Evolutionary conservation across 2,329 filamentous ascomycete species (phyloP), one percentile per base, ranked within the genome.

Genomic region (Drechmeria coniospora): DNA sequence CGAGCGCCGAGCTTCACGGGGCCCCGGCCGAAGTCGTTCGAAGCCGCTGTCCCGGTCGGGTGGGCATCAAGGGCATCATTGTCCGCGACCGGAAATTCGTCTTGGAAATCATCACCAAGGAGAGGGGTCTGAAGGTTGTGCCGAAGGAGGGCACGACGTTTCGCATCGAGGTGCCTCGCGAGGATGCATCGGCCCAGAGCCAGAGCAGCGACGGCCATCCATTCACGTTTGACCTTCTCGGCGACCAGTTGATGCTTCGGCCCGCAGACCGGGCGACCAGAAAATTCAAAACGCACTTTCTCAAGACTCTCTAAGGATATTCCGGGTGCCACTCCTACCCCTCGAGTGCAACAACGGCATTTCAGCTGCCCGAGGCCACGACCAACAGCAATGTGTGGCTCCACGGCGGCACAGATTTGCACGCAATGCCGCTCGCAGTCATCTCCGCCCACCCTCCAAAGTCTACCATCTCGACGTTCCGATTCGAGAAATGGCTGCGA

Each of bases 81-180:
- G 73, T 94, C 22, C 74, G 81, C 48, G 90, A 98, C 56, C 77
- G 79, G 28, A 83, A 79, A 48, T 87, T 79, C 44, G 76, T 79
- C 2, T 81, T 95, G 52, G 80, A 92, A 50, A 57, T 98, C 35
- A 66, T 95, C 21, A 93, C 82, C 3, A 61, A 53, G 43, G 65
- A 63, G 39, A 66, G 86, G 53, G 59, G 65, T 38, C 44, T 90
- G 23, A 92, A 90, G 57, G 61, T 72, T 22, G 63, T 95, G 31
- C 87, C 90, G 4, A 98, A 98, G 49, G 84, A 92, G 47, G 77
- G 84, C 21, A 87, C 84, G 0, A 63, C 87, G 12, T 95, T 98
- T 43, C 68, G 74, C 13, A 72, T 95, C 38, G 64, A 71, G 36
- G 61, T 95, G 8, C 71, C 76, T 46, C 4, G 33, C 5, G 36